Evolutionary conservation across 2,329 filamentous ascomycete species (phyloP), one percentile per base, ranked within the genome.

Genomic region (Diaporthe vaccinii): DNA sequence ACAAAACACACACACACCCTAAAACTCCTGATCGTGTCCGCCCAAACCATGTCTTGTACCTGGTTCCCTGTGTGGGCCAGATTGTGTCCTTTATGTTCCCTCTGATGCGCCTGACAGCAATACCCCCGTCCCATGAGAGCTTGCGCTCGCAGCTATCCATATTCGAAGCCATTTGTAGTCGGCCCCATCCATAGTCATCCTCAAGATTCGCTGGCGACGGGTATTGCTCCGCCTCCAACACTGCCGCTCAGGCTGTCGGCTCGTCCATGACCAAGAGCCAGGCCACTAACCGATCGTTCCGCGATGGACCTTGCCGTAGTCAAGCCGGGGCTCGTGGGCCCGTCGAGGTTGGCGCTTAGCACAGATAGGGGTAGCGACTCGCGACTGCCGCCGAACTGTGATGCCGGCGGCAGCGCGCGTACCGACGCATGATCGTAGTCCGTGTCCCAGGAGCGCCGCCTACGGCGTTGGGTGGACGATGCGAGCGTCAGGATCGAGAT

Each of bases 401-500:
- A 96, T 0, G 65, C 65, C 0, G 94, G 94, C 1, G 95, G 93
- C n/a, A 97, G 86, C 3, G 95, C 95, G 58, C 95, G 93, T 53
- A 97, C 94, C 0, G 94, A 96, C 7, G 95, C 95, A 17, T 76
- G 75, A 49, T 76, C 75, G 39, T 72, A 76, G 82, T 97, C 94
- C 0, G 95, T 97, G 82, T 97, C 95, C 84, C 96, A 92, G 41
- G 94, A 96, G 76, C 94, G 91, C 67, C 94, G 90, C 49, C 95
- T 92, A 39, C 92, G 90, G 51, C 93, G 91, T 84, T 96, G 95
- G 78, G 93, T 95, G 0, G 94, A 96, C 5, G 94, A 96, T 3
- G 95, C 95, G 20, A 97, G 88, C 0, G 95, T 97, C 76, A 97
- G 85, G 78, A 97, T 96, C 36, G 94, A 96, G 31, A 95, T 95